These are phyloP conservation scores for Suhomyces terraborum DNA, from an alignment of 1,139 yeast species.

Conservation along the genomic window DNA sequence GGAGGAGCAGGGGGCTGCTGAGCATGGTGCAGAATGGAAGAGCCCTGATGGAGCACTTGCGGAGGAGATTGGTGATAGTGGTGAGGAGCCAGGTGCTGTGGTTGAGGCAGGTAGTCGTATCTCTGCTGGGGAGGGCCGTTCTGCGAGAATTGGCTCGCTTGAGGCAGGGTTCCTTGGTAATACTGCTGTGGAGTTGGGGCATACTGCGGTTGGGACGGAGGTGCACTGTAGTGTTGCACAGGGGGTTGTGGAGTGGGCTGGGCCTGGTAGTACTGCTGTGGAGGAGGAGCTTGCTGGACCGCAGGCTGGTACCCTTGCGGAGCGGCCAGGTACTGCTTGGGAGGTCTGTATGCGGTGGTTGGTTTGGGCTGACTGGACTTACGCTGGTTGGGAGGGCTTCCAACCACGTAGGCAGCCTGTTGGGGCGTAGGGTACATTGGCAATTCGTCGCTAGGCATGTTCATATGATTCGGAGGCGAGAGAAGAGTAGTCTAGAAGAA, in stretches of 20 bases:
- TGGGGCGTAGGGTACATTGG: conserved; percentile 53
- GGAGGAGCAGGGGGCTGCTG: conserved; percentile 12
- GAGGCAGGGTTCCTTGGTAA: conserved; percentile 16
- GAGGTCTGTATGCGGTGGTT: conserved; percentile 21
- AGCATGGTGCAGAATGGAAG: conserved; percentile 6
- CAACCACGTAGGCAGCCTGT: conserved; percentile 43
- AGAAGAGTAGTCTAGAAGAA: not conserved
- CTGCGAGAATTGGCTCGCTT: conserved; percentile 13
- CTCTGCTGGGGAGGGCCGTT: conserved; percentile 16
- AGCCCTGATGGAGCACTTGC: conserved; percentile 10
- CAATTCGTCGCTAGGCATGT: conserved; percentile 41
- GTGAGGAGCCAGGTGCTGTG: conserved; percentile 14
- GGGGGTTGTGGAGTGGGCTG: conserved; percentile 20
- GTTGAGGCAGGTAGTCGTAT: conserved; percentile 15
- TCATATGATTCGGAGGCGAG: not conserved
- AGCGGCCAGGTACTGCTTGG: conserved; percentile 21
- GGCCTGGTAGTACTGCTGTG: conserved; percentile 18
- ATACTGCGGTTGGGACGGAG: conserved; percentile 16
- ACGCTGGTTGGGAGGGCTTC: conserved; percentile 23
- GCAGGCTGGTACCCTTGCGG: conserved; percentile 17
- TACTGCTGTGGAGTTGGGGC: conserved; percentile 22
- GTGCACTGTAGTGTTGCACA: conserved; percentile 9
- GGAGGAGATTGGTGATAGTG: conserved; percentile 17
- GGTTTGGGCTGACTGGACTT: conserved; percentile 16
- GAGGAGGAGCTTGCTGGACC: conserved; percentile 11